Conservation (phyloP, 352 stramenopile genomes). For the Blastocystis sp. region DNA sequence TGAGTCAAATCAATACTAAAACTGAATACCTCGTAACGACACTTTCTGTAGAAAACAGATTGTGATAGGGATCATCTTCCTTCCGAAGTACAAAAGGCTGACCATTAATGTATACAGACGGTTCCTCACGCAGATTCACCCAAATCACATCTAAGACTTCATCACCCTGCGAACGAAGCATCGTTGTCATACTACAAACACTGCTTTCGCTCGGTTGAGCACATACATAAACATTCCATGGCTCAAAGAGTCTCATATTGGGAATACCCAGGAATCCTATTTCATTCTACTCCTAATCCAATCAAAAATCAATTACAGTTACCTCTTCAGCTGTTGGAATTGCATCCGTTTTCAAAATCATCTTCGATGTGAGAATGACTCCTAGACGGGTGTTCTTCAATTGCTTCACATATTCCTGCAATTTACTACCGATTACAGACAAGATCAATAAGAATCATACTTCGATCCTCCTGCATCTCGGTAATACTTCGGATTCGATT, state of each 20-base stretch:
- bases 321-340: neutral
- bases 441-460: neutral
- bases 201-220: constrained; percentile 26
- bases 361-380: constrained; percentile 21
- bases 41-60: constrained; percentile 69
- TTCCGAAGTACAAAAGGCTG: constrained; percentile 77
- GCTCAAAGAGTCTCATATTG: constrained; percentile 1
- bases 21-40: constrained; percentile 78
- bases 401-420: neutral
- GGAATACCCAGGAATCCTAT: neutral
- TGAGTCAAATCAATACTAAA: constrained; percentile 41
- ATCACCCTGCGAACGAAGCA: constrained; percentile 9
- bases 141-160: constrained; percentile 65
- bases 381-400: neutral
- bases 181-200: constrained; percentile 31
- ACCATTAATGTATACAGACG: constrained; percentile 76
- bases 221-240: constrained; percentile 58
- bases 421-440: neutral
- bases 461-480: neutral
- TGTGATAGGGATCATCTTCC: constrained; percentile 74
- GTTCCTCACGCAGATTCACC: constrained; percentile 81
- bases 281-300: neutral
- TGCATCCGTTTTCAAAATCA: constrained; percentile 45
- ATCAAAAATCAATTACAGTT: neutral
- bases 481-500: neutral